Conservation (phyloP, 768 basidiomycete genomes). For the Porphyrellus cyaneotinctus region DNA sequence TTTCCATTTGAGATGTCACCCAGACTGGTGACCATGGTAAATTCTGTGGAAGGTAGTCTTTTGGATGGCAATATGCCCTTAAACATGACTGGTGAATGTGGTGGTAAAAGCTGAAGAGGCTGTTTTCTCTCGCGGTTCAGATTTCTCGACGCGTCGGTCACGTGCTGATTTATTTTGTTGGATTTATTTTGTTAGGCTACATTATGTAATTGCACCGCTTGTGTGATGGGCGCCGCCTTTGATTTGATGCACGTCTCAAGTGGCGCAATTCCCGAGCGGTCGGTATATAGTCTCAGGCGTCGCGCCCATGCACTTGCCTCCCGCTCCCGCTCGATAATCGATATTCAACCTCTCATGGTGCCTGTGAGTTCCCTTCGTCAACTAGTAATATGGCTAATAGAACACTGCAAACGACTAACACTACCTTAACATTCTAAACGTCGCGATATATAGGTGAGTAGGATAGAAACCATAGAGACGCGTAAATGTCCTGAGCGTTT, state of each 20-base stretch:
- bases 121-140: slow-evolving; percentile 26
- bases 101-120: slow-evolving; percentile 2
- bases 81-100: slow-evolving; percentile 51
- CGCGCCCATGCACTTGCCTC: neutral
- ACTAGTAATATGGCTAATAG: slow-evolving; percentile 7
- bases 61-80: slow-evolving; percentile 73
- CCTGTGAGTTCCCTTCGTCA: slow-evolving; percentile 2
- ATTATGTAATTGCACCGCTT: slow-evolving; percentile 19
- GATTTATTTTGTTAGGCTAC: neutral
- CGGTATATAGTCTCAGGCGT: slow-evolving; percentile 27
- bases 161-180: slow-evolving; percentile 31
- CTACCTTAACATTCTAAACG: slow-evolving; percentile 10
- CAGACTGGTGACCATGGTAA: slow-evolving; percentile 63
- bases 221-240: slow-evolving; percentile 13
- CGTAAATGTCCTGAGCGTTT: neutral
- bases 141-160: slow-evolving; percentile 30
- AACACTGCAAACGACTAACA: slow-evolving; percentile 14
- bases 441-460: slow-evolving; percentile 16
- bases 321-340: neutral
- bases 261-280: slow-evolving; percentile 31
- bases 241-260: slow-evolving; percentile 17
- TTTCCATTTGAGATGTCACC: slow-evolving; percentile 53
- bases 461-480: slow-evolving; percentile 10
- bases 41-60: slow-evolving; percentile 62
- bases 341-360: neutral